Base-by-base conservation (phyloP, 1,284 basidiomycete species). In the Neolentinus lepideus region DNA sequence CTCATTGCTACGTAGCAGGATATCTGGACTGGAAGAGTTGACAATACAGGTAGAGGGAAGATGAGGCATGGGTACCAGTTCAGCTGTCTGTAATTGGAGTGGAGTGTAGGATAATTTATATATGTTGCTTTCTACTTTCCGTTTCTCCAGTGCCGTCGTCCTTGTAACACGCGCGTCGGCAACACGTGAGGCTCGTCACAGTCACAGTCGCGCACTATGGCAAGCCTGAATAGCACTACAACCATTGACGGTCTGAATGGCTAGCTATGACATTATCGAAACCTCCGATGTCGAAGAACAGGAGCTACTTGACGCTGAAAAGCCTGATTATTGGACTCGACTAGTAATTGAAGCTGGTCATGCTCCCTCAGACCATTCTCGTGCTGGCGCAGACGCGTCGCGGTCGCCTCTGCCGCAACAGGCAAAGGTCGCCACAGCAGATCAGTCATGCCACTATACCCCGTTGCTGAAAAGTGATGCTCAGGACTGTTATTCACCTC, bases 21-120 rank as follows among this genome's bases (percentile, higher is more conserved):
- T 98, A 67, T 73, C 77, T 2, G 93, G 91, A 19, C 69, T 98
- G 38, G 86, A 88, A 58, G 92, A 97, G 70, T 68, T 98, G 56
- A 90, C 89, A 1, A 87, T 98, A 60, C 94, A 98, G 69, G 78
- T 95, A 22, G 88, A 88, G 27, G 46, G 46, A 9, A 24, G 47
- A 26, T 21, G n/a, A 31, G 12, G 16, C 38, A 43, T 8, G 38
- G 16, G 38, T n/a, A 4, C n/a, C 38, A 16, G 12, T 31, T 4
- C 8, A 16, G 38, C 12, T 43, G 33, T 35, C 33, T 35, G 9
- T 16, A 35, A 16, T 35, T 9, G 33, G n/a, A n/a, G n/a, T n/a
- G n/a, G n/a, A n/a, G n/a, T n/a, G n/a, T n/a, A n/a, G n/a, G n/a
- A n/a, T n/a, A n/a, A n/a, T n/a, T n/a, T n/a, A n/a, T n/a, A n/a